A percentile compares a stretch with the other conserved stretches of the same genome.
Conservation (phyloP, 345 rosid species). For the Camelina sativa region DNA sequence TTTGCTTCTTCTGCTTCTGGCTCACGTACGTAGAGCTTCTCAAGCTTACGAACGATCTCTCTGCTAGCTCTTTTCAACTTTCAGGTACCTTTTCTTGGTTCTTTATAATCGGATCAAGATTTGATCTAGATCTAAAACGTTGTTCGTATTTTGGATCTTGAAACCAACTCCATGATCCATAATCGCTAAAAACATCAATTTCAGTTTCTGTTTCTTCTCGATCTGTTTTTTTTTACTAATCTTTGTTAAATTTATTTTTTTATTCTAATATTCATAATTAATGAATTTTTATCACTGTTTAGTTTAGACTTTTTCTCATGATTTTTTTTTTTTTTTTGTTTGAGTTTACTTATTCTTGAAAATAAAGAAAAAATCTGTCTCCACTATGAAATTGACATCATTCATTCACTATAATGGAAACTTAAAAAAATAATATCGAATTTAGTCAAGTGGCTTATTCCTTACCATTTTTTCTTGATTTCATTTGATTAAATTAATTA, state of each 20-base stretch:
- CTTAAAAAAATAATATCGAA: neutral
- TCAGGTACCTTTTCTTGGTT: conserved; percentile 27
- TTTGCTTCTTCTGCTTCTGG: neutral
- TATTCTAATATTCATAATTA: neutral
- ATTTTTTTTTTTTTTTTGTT: neutral
- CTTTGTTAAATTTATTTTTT: neutral
- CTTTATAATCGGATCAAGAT: neutral
- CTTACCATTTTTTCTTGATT: neutral
- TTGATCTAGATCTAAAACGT: conserved; percentile 26
- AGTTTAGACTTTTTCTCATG: conserved; percentile 28
- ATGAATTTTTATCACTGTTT: conserved; percentile 11
- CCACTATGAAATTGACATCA: conserved; percentile 41
- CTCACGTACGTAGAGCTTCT: neutral
- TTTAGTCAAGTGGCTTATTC: conserved; percentile 32
- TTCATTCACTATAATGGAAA: neutral
- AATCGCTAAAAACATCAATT: neutral
- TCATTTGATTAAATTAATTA: neutral
- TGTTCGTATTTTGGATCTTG: conserved; percentile 24
- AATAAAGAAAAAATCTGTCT: conserved; percentile 13
- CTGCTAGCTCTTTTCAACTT: conserved; percentile 5
- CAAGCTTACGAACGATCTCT: neutral
- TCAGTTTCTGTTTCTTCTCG: neutral
- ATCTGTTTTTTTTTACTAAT: conserved; percentile 7
- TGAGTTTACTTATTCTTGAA: conserved; percentile 1
- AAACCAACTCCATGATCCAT: neutral